These are phyloP conservation scores for Dioscorea zingiberensis DNA, from an alignment of 106 monocot species.

Conservation along the genomic window DNA sequence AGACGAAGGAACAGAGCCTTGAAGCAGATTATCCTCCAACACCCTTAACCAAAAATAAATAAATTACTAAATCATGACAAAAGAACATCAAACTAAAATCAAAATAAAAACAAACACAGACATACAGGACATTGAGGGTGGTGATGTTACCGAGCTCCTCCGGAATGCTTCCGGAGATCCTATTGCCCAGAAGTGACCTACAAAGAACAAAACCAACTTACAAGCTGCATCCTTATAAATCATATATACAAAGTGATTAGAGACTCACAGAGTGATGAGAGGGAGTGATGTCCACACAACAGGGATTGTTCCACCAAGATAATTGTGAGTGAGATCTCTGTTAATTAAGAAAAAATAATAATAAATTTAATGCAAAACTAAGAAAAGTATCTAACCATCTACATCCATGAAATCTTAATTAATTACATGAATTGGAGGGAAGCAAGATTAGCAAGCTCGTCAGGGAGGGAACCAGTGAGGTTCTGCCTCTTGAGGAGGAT, in stretches of 20 bases:
- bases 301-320: slow-evolving; percentile 54
- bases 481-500: slow-evolving; percentile 47
- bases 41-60: too few species aligned
- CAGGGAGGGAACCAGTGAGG: slow-evolving; percentile 40
- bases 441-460: slow-evolving; percentile 39
- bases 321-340: slow-evolving; percentile 47
- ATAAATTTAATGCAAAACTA: neutral
- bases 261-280: slow-evolving; percentile 31
- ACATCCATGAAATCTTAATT: neutral
- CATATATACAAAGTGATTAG: neutral
- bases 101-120: neutral
- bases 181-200: slow-evolving; percentile 38
- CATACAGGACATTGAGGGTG: slow-evolving; percentile 38
- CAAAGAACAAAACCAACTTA: neutral
- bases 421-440: slow-evolving; percentile 21
- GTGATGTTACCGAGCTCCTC: slow-evolving; percentile 34
- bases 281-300: slow-evolving; percentile 42
- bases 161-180: slow-evolving; percentile 33
- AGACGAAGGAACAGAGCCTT: slow-evolving; percentile 19
- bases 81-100: neutral
- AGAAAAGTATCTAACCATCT: too few species aligned
- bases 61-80: slow-evolving; percentile 1
- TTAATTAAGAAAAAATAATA: neutral
- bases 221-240: neutral
- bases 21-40: slow-evolving; percentile 5